Evolutionary conservation across 345 rosid genomes (phyloP).

Genomic region (Eutrema heterophyllum): DNA sequence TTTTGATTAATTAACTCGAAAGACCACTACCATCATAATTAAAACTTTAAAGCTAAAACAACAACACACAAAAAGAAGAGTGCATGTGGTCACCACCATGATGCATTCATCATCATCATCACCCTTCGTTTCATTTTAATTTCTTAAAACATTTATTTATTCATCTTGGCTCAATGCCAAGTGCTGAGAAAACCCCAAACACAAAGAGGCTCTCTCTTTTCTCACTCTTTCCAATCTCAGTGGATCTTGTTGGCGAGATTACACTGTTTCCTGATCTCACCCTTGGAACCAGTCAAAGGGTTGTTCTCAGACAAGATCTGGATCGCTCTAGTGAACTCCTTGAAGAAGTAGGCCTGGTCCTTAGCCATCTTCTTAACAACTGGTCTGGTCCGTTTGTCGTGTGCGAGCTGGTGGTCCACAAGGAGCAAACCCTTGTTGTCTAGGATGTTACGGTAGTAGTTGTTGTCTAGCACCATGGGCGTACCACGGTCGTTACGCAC

Average conservation of each 20-base stretch:
- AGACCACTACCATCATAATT: conserved; percentile 20
- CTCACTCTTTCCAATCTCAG: conserved; percentile 25
- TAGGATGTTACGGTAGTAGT: conserved; percentile 89
- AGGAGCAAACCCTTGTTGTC: conserved; percentile 86
- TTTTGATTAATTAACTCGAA: conserved; percentile 18
- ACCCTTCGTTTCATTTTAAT: conserved; percentile 23
- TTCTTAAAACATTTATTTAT: conserved; percentile 8
- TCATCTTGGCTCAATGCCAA: conserved; percentile 20
- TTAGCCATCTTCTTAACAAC: conserved; percentile 95
- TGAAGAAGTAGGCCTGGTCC: conserved; percentile 85
- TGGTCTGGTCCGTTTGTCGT: conserved; percentile 81
- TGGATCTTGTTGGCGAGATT: conserved; percentile 81
- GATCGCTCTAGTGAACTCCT: conserved; percentile 86
- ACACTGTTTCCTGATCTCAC: conserved; percentile 94
- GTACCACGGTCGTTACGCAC: conserved; percentile 97
- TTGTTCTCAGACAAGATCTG: conserved; percentile 85
- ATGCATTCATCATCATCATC: conserved; percentile 27
- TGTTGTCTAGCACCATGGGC: conserved; percentile 89
- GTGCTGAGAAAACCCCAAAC: conserved; percentile 17
- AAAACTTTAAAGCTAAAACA: conserved; percentile 25
- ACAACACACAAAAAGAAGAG: conserved; percentile 24
- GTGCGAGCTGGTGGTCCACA: conserved; percentile 90
- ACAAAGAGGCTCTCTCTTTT: conserved; percentile 13
- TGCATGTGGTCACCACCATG: conserved; percentile 27
- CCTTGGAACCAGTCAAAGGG: conserved; percentile 81